phyloP scores from a whole-genome alignment of 106 monocot genomes.

The Gastrodia elata region DNA sequence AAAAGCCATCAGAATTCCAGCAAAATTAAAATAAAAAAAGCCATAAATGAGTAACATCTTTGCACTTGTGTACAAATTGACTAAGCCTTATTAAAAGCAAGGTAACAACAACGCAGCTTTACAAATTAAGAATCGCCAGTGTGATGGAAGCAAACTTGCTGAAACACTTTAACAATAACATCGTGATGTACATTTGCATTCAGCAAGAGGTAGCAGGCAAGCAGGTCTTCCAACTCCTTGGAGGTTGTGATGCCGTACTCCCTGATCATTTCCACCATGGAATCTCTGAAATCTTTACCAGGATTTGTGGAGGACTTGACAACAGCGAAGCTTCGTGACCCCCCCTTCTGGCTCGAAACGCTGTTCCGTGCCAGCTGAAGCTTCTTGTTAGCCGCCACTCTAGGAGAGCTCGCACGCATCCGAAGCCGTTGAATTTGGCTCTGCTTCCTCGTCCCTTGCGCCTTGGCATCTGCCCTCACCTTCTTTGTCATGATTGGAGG shows the following conservation, averaged over 20 bases:
- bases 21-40: not conserved
- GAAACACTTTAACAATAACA: constrained; percentile 18
- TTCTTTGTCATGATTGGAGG: constrained; percentile 10
- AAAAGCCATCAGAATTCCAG: too few species aligned
- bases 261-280: constrained; percentile 20
- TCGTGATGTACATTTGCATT: constrained; percentile 18
- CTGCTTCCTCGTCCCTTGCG: not conserved
- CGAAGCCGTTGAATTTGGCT: constrained; percentile 10
- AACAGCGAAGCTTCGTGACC: constrained; percentile 8
- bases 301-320: constrained; percentile 14
- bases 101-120: constrained; percentile 3
- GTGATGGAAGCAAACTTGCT: constrained; percentile 17
- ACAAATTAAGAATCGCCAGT: constrained; percentile 4
- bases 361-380: not conserved
- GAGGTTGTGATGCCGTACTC: constrained; percentile 7
- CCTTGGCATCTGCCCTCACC: not conserved
- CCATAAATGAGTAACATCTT: not conserved
- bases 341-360: constrained; percentile 1
- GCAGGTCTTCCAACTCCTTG: constrained; percentile 18
- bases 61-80: constrained; percentile 1
- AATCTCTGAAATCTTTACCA: constrained; percentile 11
- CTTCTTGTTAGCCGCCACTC: constrained; percentile 1
- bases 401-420: constrained; percentile 5
- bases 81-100: not conserved
- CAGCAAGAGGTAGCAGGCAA: constrained; percentile 18